A percentile compares a stretch with the other conserved stretches of the same genome.
Evolutionary conservation across 768 basidiomycete genomes (phyloP).

Genomic region (Trametes cinnabarina): DNA sequence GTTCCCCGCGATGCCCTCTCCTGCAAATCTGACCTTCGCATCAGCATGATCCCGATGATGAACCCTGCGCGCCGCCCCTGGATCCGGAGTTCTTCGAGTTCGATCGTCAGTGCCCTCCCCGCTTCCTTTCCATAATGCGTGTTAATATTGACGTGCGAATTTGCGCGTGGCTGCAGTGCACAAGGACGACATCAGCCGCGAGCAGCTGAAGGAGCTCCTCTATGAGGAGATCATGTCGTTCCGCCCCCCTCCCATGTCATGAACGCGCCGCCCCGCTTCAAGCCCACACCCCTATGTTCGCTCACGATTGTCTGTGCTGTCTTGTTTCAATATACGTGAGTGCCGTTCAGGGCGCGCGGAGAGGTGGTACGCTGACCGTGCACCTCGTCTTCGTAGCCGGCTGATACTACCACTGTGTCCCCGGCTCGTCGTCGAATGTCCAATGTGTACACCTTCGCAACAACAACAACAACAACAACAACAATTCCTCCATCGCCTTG

Average conservation of each 20-base stretch:
- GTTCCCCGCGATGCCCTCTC: background rate
- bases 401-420: background rate
- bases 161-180: constrained; percentile 51
- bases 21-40: constrained; percentile 11
- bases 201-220: constrained; percentile 90
- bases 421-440: background rate
- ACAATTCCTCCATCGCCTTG: background rate
- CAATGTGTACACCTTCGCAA: constrained; percentile 4
- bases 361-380: background rate
- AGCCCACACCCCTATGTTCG: background rate
- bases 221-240: constrained; percentile 96
- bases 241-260: constrained; percentile 58
- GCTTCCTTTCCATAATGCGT: background rate
- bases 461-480: background rate
- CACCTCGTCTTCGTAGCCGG: background rate
- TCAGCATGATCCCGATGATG: constrained; percentile 94
- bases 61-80: constrained; percentile 93
- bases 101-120: constrained; percentile 59
- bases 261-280: constrained; percentile 1
- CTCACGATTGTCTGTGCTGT: constrained; percentile 11
- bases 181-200: constrained; percentile 94
- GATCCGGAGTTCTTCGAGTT: constrained; percentile 97
- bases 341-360: background rate
- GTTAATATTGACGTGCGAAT: background rate
- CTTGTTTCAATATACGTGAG: constrained; percentile 17